Evolutionary conservation across 306 rosid species (phyloP).

Genomic region (Cyamopsis tetragonoloba): DNA sequence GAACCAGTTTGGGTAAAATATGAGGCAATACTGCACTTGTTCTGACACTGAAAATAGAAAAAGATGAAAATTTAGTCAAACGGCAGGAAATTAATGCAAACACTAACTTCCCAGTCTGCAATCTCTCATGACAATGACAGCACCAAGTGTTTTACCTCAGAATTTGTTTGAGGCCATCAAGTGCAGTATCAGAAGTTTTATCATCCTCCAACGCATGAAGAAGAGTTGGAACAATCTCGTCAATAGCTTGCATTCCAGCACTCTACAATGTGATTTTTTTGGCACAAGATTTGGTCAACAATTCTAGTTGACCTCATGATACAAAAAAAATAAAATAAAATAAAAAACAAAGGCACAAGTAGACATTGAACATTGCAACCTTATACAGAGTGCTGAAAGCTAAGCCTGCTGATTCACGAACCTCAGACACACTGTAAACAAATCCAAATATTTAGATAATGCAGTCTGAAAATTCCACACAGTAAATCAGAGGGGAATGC

Average conservation of each 20-base stretch:
- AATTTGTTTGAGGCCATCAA: constrained; percentile 97
- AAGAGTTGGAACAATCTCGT: constrained; percentile 94
- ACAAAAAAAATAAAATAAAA: not conserved
- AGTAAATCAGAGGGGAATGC: constrained; percentile 8
- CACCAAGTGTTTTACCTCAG: constrained; percentile 51
- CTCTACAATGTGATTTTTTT: constrained; percentile 44
- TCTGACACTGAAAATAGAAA: constrained; percentile 59
- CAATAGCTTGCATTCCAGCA: constrained; percentile 99
- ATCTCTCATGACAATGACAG: not conserved
- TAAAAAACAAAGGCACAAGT: not conserved
- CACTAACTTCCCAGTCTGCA: not conserved
- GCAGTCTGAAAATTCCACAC: not conserved
- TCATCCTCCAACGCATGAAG: constrained; percentile 92
- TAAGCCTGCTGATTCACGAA: constrained; percentile 91
- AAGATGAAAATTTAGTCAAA: constrained; percentile 23
- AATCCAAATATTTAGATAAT: constrained; percentile 10
- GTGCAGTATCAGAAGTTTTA: constrained; percentile 88
- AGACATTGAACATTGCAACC: constrained; percentile 37
- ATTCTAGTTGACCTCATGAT: not conserved
- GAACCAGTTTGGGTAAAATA: constrained; percentile 91
- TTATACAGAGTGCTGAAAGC: constrained; percentile 96
- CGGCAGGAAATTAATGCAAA: not conserved
- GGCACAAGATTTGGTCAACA: not conserved
- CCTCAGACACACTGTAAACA: constrained; percentile 67
- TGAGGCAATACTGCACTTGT: constrained; percentile 94